Conservation (phyloP, 1,284 basidiomycete species). For the Puccinia polysora region DNA sequence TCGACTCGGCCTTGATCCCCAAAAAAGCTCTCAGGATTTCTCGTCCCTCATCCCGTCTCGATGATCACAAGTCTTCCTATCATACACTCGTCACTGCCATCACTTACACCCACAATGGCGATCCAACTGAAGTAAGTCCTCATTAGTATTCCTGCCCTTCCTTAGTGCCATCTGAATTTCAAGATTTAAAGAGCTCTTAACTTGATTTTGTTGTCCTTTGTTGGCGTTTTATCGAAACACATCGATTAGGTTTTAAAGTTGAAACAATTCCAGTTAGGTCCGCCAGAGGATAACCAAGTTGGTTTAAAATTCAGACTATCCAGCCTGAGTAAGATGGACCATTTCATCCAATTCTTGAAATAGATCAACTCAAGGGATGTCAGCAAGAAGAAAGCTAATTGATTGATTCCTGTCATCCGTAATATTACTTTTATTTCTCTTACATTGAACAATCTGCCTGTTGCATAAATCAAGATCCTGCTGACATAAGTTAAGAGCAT, state of each 20-base stretch:
- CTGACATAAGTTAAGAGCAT: constrained; percentile 21
- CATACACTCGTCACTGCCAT: constrained; percentile 21
- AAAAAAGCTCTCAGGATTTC: too few relatives aligned
- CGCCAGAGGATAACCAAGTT: constrained; percentile 57
- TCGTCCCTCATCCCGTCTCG: too few relatives aligned
- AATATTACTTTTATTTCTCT: background rate
- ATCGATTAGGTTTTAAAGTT: constrained; percentile 29
- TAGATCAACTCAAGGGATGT: too few relatives aligned
- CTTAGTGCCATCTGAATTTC: background rate
- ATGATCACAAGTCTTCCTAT: too few relatives aligned
- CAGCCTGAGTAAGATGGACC: constrained; percentile 62
- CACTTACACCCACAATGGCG: constrained; percentile 31
- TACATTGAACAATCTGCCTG: background rate
- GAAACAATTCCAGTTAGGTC: background rate
- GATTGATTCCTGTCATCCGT: too few relatives aligned
- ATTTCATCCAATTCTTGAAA: background rate
- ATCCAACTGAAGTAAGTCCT: constrained; percentile 3
- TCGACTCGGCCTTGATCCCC: too few relatives aligned
- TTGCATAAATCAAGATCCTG: constrained; percentile 18
- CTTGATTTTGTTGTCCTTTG: too few relatives aligned
- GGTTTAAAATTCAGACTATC: constrained; percentile 69
- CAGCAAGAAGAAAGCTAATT: too few relatives aligned
- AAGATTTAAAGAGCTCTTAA: too few relatives aligned
- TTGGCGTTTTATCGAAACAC: too few relatives aligned
- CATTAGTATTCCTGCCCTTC: background rate